phyloP scores from a whole-genome alignment of 2,329 filamentous ascomycete genomes.

The Helotiales sp. region DNA sequence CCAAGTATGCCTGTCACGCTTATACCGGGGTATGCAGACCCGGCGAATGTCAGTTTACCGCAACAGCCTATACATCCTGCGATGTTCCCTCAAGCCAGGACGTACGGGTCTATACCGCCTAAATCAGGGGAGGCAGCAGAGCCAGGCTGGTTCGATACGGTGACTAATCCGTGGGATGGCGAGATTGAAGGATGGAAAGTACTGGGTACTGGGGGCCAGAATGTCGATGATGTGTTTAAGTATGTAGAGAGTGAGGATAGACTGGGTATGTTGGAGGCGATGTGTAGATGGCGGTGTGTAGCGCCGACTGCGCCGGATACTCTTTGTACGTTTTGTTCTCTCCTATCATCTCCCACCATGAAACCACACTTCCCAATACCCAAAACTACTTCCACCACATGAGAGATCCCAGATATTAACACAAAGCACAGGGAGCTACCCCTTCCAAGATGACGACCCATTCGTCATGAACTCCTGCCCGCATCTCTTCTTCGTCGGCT shows the following conservation, averaged over 20 bases:
- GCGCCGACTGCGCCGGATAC: conserved; percentile 97
- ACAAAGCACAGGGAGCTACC: conserved; percentile 92
- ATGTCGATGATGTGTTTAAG: conserved; percentile 90
- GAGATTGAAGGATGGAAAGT: conserved; percentile 90
- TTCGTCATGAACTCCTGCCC: conserved; percentile 86
- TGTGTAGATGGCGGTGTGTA: conserved; percentile 88
- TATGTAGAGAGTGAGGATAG: conserved; percentile 82
- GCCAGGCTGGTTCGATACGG: conserved; percentile 80
- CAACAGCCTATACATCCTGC: conserved; percentile 93
- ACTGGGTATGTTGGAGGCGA: conserved; percentile 89
- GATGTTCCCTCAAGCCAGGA: conserved; percentile 79
- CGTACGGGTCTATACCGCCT: conserved; percentile 60
- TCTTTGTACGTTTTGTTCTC: conserved; percentile 68
- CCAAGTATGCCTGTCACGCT: conserved; percentile 88
- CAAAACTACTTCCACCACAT: too few species aligned
- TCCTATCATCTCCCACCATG: too few species aligned
- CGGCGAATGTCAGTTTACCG: conserved; percentile 86
- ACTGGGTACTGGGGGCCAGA: conserved; percentile 87
- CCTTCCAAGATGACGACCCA: conserved; percentile 91
- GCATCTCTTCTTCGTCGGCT: conserved; percentile 89
- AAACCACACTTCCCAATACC: too few species aligned
- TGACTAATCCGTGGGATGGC: conserved; percentile 92
- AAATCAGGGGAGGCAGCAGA: conserved; percentile 47
- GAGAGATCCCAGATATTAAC: too few species aligned
- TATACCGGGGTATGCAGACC: conserved; percentile 82